Evolutionary conservation across 2,329 filamentous ascomycete genomes (phyloP).

Genomic region (Paraphaeosphaeria sporulosa): DNA sequence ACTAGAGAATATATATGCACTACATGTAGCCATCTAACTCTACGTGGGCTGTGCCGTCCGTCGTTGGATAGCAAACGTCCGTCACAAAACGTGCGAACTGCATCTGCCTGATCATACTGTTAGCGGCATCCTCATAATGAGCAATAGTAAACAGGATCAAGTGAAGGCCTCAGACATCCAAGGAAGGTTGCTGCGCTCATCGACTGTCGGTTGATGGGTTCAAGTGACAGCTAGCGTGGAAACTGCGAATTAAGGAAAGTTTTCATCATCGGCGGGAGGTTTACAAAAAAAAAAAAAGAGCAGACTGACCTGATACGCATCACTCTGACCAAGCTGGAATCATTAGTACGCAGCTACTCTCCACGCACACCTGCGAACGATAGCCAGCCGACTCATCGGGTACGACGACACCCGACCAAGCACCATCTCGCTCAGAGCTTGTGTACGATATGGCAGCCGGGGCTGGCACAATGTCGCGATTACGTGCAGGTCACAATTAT

Average conservation of each 20-base stretch:
- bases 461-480: neutral
- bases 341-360: neutral
- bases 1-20: neutral
- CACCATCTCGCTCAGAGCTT: neutral
- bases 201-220: constrained; percentile 68
- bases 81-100: neutral
- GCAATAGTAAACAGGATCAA: constrained; percentile 14
- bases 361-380: neutral
- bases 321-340: neutral
- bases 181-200: constrained; percentile 74
- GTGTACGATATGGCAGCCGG: neutral
- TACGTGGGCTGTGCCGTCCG: neutral
- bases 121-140: constrained; percentile 23
- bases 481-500: neutral
- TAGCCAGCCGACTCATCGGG: neutral
- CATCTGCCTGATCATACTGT: constrained; percentile 13
- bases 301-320: constrained; percentile 37
- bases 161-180: constrained; percentile 72
- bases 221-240: constrained; percentile 76
- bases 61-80: neutral
- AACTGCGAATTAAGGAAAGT: constrained; percentile 84
- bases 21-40: neutral
- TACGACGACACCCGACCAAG: neutral
- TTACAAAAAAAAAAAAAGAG: constrained; percentile 23
- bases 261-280: constrained; percentile 71